Percentiles rank a stretch among this genome's conserved stretches.
phyloP scores from a whole-genome alignment of 1,284 basidiomycete species.

The Chiua sp. region DNA sequence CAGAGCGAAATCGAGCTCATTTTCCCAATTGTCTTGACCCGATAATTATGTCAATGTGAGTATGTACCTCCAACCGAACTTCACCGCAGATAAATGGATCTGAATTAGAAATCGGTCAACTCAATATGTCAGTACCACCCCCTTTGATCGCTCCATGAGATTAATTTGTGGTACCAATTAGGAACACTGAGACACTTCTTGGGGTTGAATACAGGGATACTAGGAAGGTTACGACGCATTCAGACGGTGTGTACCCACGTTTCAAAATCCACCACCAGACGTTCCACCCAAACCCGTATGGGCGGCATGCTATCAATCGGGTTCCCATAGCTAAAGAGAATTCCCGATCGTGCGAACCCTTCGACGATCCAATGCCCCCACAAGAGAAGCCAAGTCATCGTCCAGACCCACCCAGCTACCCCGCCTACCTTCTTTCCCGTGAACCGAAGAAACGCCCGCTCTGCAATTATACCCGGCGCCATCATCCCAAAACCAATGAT shows the following conservation, averaged over 20 bases:
- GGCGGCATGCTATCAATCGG: too few species aligned
- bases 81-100: too few species aligned
- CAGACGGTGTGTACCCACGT: conserved; percentile 18
- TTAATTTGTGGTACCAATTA: too few species aligned
- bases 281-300: conserved; percentile 10
- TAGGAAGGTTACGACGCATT: neutral
- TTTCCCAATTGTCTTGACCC: too few species aligned
- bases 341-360: conserved; percentile 52
- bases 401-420: conserved; percentile 53
- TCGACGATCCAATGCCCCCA: conserved; percentile 55
- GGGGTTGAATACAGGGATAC: too few species aligned
- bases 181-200: too few species aligned
- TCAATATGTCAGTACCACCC: too few species aligned
- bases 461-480: conserved; percentile 55
- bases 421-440: conserved; percentile 47
- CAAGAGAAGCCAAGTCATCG: conserved; percentile 48
- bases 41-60: too few species aligned
- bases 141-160: too few species aligned
- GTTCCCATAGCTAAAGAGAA: conserved; percentile 21
- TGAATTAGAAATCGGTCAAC: too few species aligned
- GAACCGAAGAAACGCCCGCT: conserved; percentile 41
- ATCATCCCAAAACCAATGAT: conserved; percentile 60
- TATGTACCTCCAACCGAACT: too few species aligned
- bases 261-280: conserved; percentile 19
- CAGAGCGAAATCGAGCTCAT: too few species aligned